Evolutionary conservation across 2,329 filamentous ascomycete genomes (phyloP), one percentile per base, ranked within the genome.

Genomic region (Paraphoma chrysanthemicola): DNA sequence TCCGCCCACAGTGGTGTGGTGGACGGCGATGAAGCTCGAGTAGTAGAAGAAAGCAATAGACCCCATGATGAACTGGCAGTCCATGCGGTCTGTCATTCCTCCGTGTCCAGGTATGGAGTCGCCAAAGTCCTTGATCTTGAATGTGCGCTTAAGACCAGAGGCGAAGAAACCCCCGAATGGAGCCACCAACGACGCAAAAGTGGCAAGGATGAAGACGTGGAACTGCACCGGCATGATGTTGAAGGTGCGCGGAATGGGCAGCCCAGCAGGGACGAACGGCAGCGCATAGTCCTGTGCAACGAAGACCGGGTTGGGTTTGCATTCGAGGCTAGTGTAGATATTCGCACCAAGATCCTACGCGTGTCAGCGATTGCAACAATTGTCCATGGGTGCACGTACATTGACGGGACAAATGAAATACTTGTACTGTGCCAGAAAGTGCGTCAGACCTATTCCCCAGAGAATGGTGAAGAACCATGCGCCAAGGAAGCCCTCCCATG

Each of bases 41-140:
- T 96, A 99, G 81, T 99, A 99, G 86, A 99, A 93, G 82, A 93
- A 98, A 14, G 94, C 88, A 71, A 99, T 98, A 79, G 97, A 95
- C 8, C 95, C 95, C 95, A 99, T 99, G 82, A 98, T 98, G 81
- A 99, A 99, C 75, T 99, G 95, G 77, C 95, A 99, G 75, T 99
- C 95, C 94, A 99, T 98, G 60, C 95, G 91, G 76, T 99, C 95
- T 14, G 95, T 99, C 81, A 99, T 98, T 67, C 95, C 95, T 59
- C 95, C 95, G 71, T 99, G 95, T 18, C 95, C 95, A 1, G 95
- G 95, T 67, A 99, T 99, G 1, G 93, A 96, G 78, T 99, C 92
- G 66, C 95, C 95, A 80, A 99, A 99, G 81, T 99, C 95, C 84
- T 99, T 99, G 84, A 99, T 96, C 82, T 99, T 98, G 83, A 99